Conservation (phyloP, 164 flowering plant species). For the Cinnamomum micranthum region DNA sequence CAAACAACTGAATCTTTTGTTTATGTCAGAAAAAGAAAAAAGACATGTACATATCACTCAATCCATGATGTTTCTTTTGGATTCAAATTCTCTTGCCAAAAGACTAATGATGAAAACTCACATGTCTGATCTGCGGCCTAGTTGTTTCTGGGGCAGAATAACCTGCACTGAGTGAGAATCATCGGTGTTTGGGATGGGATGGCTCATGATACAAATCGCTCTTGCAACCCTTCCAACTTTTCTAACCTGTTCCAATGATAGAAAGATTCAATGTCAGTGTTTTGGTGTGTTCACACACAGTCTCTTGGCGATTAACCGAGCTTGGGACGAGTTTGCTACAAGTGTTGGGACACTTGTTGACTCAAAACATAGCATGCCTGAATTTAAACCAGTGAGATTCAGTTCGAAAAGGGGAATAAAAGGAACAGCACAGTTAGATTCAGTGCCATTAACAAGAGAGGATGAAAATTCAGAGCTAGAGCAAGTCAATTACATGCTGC, state of each 20-base stretch:
- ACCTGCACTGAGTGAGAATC: slow-evolving; percentile 89
- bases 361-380: not conserved
- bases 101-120: slow-evolving; percentile 27
- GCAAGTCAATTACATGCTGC: not conserved
- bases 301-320: not conserved
- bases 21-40: not conserved
- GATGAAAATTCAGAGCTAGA: not conserved
- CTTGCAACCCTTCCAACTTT: slow-evolving; percentile 90
- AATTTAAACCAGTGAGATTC: not conserved
- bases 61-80: not conserved
- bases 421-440: too few species aligned
- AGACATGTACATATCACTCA: not conserved
- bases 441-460: not conserved
- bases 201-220: slow-evolving; percentile 96
- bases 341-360: not conserved
- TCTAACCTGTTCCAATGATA: slow-evolving; percentile 55
- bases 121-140: slow-evolving; percentile 89
- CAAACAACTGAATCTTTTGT: not conserved
- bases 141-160: slow-evolving; percentile 88
- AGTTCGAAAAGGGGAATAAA: too few species aligned
- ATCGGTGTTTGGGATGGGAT: slow-evolving; percentile 81
- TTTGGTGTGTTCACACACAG: not conserved
- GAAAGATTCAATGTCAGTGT: not conserved
- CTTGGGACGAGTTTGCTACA: not conserved
- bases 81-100: not conserved